Conservation (phyloP, 495 filamentous ascomycete species). For the Penicillium roqueforti region DNA sequence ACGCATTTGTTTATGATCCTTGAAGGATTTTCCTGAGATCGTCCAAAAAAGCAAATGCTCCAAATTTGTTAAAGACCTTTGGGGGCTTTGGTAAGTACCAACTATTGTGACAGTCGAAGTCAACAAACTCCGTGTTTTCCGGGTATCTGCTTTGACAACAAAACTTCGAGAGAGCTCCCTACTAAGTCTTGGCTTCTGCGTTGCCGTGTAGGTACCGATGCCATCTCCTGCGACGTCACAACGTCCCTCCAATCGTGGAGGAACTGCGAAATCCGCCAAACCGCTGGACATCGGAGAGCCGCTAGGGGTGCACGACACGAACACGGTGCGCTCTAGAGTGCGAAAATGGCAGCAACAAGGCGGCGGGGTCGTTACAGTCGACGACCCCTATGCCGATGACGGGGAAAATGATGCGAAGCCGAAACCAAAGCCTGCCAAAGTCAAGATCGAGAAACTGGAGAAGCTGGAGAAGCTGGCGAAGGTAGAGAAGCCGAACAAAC, state of each 20-base stretch:
- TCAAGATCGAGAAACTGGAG: constrained; percentile 19
- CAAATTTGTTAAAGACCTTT: not conserved
- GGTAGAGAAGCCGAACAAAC: constrained; percentile 13
- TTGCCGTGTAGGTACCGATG: constrained; percentile 36
- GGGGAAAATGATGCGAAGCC: constrained; percentile 31
- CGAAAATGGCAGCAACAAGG: constrained; percentile 72
- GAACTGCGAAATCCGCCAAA: constrained; percentile 35
- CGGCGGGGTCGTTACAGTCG: constrained; percentile 52
- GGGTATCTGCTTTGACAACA: constrained; percentile 12
- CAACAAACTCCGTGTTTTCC: constrained; percentile 9
- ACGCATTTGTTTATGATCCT: constrained; percentile 11
- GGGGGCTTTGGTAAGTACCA: constrained; percentile 9
- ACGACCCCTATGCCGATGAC: constrained; percentile 38
- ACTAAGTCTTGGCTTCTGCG: not conserved
- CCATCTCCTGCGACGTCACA: constrained; percentile 41
- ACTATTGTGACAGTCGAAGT: not conserved
- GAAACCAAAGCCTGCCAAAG: constrained; percentile 25
- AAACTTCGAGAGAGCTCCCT: constrained; percentile 14
- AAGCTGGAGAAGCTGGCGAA: constrained; percentile 18
- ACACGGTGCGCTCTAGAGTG: constrained; percentile 64
- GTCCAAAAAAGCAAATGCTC: constrained; percentile 7
- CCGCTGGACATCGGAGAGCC: constrained; percentile 50
- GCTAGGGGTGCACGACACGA: constrained; percentile 51
- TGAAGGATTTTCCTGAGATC: constrained; percentile 4
- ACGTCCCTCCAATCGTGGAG: constrained; percentile 39